Evolutionary conservation across 768 basidiomycete species (phyloP), one percentile per base, ranked within the genome.

Genomic region (Mrakia gelida): DNA sequence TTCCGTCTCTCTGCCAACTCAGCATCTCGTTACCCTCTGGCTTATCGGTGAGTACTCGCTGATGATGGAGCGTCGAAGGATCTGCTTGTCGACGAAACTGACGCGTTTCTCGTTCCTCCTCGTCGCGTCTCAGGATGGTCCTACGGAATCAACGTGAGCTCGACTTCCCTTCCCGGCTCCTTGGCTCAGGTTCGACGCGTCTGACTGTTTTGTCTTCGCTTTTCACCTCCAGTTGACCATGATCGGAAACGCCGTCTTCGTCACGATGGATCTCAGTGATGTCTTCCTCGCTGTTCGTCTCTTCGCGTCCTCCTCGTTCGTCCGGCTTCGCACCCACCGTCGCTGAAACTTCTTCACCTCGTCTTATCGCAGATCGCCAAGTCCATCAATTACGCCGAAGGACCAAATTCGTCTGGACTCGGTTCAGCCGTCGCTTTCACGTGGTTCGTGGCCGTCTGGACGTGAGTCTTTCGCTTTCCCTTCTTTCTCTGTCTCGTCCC

Each of bases 211-310:
- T 10, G 38, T 63, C 2, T 75, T 15, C 41, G 54, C 45, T 45
- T 59, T 61, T 32, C 32, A 18, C 56, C 26, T n/a, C 3, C 77
- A 84, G 84, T 78, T 94, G 73, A 98, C 95, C 0, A 84, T 89
- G 73, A 95, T 98, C 62, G 97, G 97, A 15, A 92, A 92, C 80
- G 91, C 94, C 8, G 89, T 99, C 41, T 98, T 91, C 81, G 88
- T 95, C 85, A 97, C 94, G 83, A 98, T 98, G 97, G 97, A 99
- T 86, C 87, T 95, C 28, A 94, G 95, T 0, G 97, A 99, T 83
- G 85, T 89, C 49, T 92, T 92, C 84, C 87, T 99, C 18, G 94
- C 93, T 18, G 91, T 94, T 80, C 80, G 91, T 86, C 38, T 63
- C 16, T 45, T 45, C 87, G 98, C 18, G 94, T 92, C 16, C 91